Conservation (phyloP, 495 filamentous ascomycete genomes). For the Trichoderma erinaceum region DNA sequence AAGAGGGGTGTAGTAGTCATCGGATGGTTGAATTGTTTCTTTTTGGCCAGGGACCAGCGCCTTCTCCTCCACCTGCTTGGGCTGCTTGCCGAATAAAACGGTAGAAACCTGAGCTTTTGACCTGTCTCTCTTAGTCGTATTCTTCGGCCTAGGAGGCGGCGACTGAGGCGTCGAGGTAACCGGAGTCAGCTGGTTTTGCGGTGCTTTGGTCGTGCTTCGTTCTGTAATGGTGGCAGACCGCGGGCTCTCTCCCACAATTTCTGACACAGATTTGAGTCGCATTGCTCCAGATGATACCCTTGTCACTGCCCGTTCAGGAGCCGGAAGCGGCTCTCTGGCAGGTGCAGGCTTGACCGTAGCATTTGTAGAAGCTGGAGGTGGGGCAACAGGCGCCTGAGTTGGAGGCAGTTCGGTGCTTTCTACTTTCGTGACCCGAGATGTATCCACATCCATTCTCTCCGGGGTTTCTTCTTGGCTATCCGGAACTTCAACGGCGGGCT, state of each 20-base stretch:
- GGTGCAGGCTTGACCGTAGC: not conserved
- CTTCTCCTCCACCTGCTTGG: constrained; percentile 29
- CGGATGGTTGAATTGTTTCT: constrained; percentile 36
- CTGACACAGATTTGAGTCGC: constrained; percentile 65
- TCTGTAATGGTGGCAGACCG: constrained; percentile 37
- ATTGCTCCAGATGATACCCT: constrained; percentile 61
- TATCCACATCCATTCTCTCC: constrained; percentile 17
- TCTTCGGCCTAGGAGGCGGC: constrained; percentile 45
- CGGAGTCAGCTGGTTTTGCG: constrained; percentile 28
- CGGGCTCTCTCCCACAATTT: constrained; percentile 61
- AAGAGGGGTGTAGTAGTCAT: constrained; percentile 77
- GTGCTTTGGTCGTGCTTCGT: constrained; percentile 20
- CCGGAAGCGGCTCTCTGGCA: constrained; percentile 20
- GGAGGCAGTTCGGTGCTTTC: constrained; percentile 16
- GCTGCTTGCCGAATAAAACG: constrained; percentile 70
- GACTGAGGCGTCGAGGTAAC: constrained; percentile 37
- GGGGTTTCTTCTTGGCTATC: constrained; percentile 14
- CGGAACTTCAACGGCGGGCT: not conserved
- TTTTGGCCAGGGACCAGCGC: constrained; percentile 29
- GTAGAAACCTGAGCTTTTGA: constrained; percentile 64
- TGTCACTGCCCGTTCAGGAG: constrained; percentile 55
- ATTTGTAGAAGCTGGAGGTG: not conserved
- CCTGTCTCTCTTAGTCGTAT: constrained; percentile 54
- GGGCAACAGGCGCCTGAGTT: not conserved
- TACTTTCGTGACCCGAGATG: constrained; percentile 6